Conservation (phyloP, 1,284 basidiomycete species). For the Sporisorium exsertum region DNA sequence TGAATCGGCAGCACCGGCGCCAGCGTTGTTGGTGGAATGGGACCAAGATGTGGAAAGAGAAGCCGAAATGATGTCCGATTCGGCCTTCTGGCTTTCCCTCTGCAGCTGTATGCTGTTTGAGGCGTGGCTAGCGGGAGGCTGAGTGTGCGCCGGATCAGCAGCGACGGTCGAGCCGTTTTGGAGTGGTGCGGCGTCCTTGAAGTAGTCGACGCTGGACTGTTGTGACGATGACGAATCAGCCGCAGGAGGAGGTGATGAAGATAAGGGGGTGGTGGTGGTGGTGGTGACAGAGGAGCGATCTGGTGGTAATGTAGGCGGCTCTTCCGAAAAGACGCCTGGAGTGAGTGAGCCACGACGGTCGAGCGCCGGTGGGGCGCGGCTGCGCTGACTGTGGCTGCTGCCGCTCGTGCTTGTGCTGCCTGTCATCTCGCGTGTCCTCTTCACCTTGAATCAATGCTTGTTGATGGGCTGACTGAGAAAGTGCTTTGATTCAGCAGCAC, state of each 20-base stretch:
- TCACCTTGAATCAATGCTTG: not conserved
- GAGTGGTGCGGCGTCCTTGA: constrained; percentile 25
- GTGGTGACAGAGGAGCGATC: constrained; percentile 4
- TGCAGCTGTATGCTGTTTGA: constrained; percentile 13
- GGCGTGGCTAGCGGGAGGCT: not conserved
- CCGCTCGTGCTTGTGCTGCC: constrained; percentile 4
- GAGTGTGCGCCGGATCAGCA: constrained; percentile 6
- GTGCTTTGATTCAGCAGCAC: not conserved
- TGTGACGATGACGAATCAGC: constrained; percentile 11
- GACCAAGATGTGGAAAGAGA: constrained; percentile 29
- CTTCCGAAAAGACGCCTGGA: constrained; percentile 51
- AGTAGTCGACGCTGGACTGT: constrained; percentile 30
- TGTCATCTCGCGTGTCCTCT: constrained; percentile 15
- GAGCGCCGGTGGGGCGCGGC: constrained; percentile 17
- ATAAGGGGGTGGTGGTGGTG: not conserved
- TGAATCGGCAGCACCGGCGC: constrained; percentile 2
- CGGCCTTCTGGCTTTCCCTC: constrained; percentile 35
- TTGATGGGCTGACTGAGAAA: not conserved
- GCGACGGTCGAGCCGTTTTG: constrained; percentile 3
- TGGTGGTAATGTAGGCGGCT: constrained; percentile 34
- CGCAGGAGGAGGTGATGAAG: constrained; percentile 7
- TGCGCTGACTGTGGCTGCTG: constrained; percentile 6
- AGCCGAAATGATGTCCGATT: constrained; percentile 46
- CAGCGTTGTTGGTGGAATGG: constrained; percentile 4
- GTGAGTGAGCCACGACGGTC: constrained; percentile 39